phyloP scores from a whole-genome alignment of 345 rosid genomes.

The Boechera retrofracta region DNA sequence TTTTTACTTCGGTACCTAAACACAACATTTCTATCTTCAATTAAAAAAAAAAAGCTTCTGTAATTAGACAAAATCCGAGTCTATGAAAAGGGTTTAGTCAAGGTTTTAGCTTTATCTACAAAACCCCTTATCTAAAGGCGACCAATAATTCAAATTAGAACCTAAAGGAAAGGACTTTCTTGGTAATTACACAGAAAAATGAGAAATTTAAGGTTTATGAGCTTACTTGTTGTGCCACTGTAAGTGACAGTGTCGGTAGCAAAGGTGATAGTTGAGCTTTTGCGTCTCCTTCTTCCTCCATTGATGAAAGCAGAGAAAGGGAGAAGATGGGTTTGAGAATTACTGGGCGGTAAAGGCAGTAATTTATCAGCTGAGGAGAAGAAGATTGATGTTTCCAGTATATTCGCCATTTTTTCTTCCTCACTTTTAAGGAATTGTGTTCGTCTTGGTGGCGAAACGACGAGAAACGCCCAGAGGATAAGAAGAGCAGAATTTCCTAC shows the following conservation, averaged over 20 bases:
- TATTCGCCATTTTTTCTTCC: slow-evolving; percentile 40
- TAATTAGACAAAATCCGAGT: neutral
- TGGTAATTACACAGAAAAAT: slow-evolving; percentile 16
- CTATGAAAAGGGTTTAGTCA: neutral
- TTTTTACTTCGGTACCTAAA: slow-evolving; percentile 59
- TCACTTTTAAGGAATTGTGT: neutral
- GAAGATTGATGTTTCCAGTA: slow-evolving; percentile 40
- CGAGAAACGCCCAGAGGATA: slow-evolving; percentile 27
- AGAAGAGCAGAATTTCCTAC: neutral
- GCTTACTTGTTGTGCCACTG: slow-evolving; percentile 41
- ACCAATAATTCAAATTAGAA: neutral
- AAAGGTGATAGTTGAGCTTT: slow-evolving; percentile 30
- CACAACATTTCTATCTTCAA: slow-evolving; percentile 16
- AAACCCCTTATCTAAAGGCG: neutral
- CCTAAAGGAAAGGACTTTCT: slow-evolving; percentile 4
- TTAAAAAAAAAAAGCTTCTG: neutral
- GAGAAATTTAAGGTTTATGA: slow-evolving; percentile 4
- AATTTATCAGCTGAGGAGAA: slow-evolving; percentile 45
- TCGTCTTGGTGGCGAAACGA: slow-evolving; percentile 5
- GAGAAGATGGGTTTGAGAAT: slow-evolving; percentile 36
- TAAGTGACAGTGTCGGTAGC: slow-evolving; percentile 28
- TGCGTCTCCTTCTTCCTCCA: slow-evolving; percentile 34
- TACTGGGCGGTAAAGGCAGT: slow-evolving; percentile 3
- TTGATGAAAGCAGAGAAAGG: slow-evolving; percentile 33
- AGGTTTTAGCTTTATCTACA: neutral